Evolutionary conservation across 75 land plant species (phyloP).

Genomic region (Pinus taeda): DNA sequence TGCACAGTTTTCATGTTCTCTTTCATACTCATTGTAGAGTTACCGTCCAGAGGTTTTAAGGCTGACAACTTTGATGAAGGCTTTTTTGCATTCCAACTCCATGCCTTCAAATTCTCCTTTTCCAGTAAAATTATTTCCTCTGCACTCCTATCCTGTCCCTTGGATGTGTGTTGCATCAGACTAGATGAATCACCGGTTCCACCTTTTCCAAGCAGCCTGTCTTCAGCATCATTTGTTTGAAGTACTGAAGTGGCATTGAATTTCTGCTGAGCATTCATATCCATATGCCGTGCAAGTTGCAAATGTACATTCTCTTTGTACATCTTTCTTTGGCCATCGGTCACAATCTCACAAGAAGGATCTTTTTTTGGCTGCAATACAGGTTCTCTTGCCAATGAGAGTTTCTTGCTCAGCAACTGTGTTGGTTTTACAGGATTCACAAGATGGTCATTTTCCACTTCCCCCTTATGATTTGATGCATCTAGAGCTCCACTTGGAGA

Average conservation of each 20-base stretch:
- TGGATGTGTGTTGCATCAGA: not conserved
- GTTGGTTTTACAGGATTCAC: not conserved
- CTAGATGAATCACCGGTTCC: not conserved
- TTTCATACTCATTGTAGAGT: not conserved
- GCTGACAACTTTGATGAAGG: not conserved
- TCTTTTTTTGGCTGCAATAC: not conserved
- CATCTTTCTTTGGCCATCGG: not conserved
- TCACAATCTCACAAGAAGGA: not conserved
- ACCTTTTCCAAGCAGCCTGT: not conserved
- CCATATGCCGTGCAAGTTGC: not conserved
- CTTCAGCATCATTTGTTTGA: not conserved
- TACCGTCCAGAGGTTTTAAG: not conserved
- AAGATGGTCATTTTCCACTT: not conserved
- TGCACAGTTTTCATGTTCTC: not conserved
- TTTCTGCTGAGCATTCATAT: not conserved
- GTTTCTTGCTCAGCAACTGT: slow-evolving; percentile 5
- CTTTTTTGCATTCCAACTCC: not conserved
- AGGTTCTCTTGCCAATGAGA: slow-evolving; percentile 9
- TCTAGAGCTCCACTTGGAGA: not conserved
- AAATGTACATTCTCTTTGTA: not conserved
- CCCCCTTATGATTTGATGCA: not conserved
- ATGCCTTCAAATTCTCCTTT: not conserved
- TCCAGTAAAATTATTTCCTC: not conserved
- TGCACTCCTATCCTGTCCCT: not conserved
- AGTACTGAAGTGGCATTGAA: not conserved